phyloP scores from a whole-genome alignment of 2,329 filamentous ascomycete species.

The Allantophomopsis lycopodina region DNA sequence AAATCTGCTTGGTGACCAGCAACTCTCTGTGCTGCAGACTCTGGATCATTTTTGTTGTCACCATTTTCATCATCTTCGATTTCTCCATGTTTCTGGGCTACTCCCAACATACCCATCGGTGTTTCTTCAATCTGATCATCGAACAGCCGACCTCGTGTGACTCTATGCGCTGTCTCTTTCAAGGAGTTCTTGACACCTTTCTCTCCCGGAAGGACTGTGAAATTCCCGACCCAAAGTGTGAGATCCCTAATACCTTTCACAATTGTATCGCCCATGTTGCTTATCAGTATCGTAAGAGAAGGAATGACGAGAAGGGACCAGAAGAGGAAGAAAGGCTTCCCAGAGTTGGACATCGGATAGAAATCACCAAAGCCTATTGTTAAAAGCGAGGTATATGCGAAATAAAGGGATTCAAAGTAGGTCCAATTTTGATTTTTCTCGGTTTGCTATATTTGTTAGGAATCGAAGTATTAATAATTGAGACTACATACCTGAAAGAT shows the following conservation, averaged over 20 bases:
- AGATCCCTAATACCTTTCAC: slow-evolving; percentile 45
- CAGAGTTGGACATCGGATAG: slow-evolving; percentile 62
- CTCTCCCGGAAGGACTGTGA: slow-evolving; percentile 48
- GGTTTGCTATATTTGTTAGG: slow-evolving; percentile 18
- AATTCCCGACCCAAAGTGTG: slow-evolving; percentile 39
- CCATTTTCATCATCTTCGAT: slow-evolving; percentile 9
- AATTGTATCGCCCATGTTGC: slow-evolving; percentile 73
- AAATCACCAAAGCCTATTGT: slow-evolving; percentile 83
- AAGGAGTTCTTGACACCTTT: slow-evolving; percentile 29
- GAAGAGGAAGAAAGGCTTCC: slow-evolving; percentile 81
- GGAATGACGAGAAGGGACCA: slow-evolving; percentile 81
- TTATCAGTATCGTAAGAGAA: slow-evolving; percentile 77
- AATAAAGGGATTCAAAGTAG: slow-evolving; percentile 77
- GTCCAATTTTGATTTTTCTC: slow-evolving; percentile 43
- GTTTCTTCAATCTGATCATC: slow-evolving; percentile 21
- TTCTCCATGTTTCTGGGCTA: slow-evolving; percentile 12
- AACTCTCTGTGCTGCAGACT: slow-evolving; percentile 8
- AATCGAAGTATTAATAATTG: not conserved
- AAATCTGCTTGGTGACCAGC: slow-evolving; percentile 4
- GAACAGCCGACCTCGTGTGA: slow-evolving; percentile 31
- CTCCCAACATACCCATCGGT: slow-evolving; percentile 27
- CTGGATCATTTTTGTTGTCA: slow-evolving; percentile 10
- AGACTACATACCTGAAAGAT: slow-evolving; percentile 36
- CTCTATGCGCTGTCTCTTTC: slow-evolving; percentile 25
- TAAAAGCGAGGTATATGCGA: slow-evolving; percentile 68